These are phyloP conservation scores for Aspergillus pseudotamarii DNA, from an alignment of 2,329 filamentous ascomycete species.

Conservation along the genomic window DNA sequence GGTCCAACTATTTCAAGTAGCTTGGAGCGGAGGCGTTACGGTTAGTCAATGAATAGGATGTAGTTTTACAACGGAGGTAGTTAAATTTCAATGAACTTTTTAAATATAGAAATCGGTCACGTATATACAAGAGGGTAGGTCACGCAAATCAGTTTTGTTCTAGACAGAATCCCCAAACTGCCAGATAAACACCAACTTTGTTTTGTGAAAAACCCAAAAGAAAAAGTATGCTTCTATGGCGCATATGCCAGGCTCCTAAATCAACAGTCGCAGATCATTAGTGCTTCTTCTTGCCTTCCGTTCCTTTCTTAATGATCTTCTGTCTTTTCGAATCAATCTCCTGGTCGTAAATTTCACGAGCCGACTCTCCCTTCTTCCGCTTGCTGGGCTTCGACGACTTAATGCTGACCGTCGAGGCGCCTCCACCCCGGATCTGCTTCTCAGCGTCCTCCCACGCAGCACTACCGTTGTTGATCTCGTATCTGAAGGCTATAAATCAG, in stretches of 20 bases:
- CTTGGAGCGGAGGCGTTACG: neutral
- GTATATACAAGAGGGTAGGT: constrained; percentile 25
- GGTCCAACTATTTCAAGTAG: neutral
- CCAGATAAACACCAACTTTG: constrained; percentile 16
- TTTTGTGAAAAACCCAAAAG: constrained; percentile 5
- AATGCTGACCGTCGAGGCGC: constrained; percentile 66
- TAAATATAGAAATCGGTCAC: constrained; percentile 10
- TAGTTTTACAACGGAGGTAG: neutral
- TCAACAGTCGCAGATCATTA: constrained; percentile 6
- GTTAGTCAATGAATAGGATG: neutral
- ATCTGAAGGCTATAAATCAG: constrained; percentile 44
- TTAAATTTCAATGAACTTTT: constrained; percentile 2
- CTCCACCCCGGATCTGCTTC: constrained; percentile 69
- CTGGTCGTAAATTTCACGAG: constrained; percentile 52
- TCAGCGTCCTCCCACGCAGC: constrained; percentile 66
- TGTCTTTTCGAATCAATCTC: constrained; percentile 47
- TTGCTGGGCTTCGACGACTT: constrained; percentile 73
- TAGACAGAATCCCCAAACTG: constrained; percentile 1
- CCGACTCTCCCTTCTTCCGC: constrained; percentile 67
- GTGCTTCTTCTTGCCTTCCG: constrained; percentile 42
- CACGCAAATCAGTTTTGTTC: constrained; percentile 6
- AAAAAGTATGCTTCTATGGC: constrained; percentile 10
- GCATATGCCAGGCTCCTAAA: neutral
- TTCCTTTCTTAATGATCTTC: constrained; percentile 50
- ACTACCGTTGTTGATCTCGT: constrained; percentile 51